A percentile compares a stretch with the other conserved stretches of the same genome.
phyloP scores from a whole-genome alignment of 768 basidiomycete species.

The Psilocybe sp. region DNA sequence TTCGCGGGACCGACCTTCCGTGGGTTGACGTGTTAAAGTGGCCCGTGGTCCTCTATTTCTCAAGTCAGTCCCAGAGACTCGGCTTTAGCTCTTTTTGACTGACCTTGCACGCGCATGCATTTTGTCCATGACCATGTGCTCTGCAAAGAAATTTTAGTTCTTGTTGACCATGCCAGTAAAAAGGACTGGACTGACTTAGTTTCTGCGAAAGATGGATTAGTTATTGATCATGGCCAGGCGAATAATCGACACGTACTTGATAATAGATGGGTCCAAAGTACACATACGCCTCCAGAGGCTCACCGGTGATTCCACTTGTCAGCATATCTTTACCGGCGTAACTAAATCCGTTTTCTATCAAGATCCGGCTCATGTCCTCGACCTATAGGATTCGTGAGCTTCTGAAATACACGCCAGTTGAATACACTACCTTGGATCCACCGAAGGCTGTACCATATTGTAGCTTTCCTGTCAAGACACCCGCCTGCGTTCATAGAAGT shows the following conservation, averaged over 20 bases:
- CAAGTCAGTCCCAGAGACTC: constrained; percentile 7
- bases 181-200: constrained; percentile 65
- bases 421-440: constrained; percentile 77
- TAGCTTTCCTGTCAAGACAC: constrained; percentile 83
- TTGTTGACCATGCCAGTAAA: not conserved
- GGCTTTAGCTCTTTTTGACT: constrained; percentile 13
- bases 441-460: constrained; percentile 97
- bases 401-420: constrained; percentile 5
- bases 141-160: constrained; percentile 29
- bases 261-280: constrained; percentile 99
- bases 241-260: constrained; percentile 52
- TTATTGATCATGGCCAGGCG: constrained; percentile 9
- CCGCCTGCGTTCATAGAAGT: constrained; percentile 54
- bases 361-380: constrained; percentile 96
- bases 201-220: constrained; percentile 51
- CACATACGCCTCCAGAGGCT: constrained; percentile 93
- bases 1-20: constrained; percentile 96
- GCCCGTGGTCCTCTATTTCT: constrained; percentile 84
- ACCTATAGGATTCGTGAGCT: constrained; percentile 48
- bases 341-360: constrained; percentile 93
- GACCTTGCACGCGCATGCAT: constrained; percentile 98
- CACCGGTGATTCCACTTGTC: constrained; percentile 96
- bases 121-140: constrained; percentile 99
- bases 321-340: constrained; percentile 99
- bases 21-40: constrained; percentile 94